A percentile compares a stretch with the other conserved stretches of the same genome.
These are phyloP conservation scores for Eimeria acervulina DNA, from an alignment of 169 alveolate genomes.

Conservation along the genomic window DNA sequence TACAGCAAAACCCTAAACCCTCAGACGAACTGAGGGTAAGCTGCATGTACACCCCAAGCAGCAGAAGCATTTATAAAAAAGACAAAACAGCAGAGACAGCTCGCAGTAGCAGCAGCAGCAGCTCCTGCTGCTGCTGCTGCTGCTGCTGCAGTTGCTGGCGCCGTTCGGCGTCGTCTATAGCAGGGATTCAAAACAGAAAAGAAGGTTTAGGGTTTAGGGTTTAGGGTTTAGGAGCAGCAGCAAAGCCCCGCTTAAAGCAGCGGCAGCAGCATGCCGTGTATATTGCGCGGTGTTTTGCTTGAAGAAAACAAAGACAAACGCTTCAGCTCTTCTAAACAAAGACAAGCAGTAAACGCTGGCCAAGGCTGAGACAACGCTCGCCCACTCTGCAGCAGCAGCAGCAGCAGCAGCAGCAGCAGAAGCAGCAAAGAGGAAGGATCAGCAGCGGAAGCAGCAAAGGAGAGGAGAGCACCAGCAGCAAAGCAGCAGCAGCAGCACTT, in stretches of 20 bases:
- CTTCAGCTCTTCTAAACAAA: constrained; percentile 64
- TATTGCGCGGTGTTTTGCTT: constrained; percentile 16
- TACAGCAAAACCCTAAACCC: background rate
- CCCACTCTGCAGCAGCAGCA: constrained; percentile 44
- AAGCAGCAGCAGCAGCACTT: background rate
- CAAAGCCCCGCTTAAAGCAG: background rate
- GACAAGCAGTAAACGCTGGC: constrained; percentile 70
- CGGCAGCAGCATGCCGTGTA: constrained; percentile 77
- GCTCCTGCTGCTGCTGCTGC: background rate
- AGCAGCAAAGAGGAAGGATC: background rate
- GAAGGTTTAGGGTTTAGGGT: background rate
- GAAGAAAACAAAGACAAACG: background rate
- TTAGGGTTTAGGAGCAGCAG: background rate
- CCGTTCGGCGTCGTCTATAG: too few relatives aligned
- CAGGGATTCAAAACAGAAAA: too few relatives aligned
- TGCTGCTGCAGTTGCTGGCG: too few relatives aligned
- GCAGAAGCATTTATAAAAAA: background rate
- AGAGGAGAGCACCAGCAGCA: background rate
- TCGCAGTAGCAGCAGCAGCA: constrained; percentile 9
- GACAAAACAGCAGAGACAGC: background rate
- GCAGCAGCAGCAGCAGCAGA: constrained; percentile 18
- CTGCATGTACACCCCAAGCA: background rate
- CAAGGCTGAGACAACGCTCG: constrained; percentile 47
- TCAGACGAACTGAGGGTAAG: background rate
- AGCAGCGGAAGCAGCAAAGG: background rate